phyloP scores from a whole-genome alignment of 2,329 filamentous ascomycete genomes.

The Fusarium floridanum region DNA sequence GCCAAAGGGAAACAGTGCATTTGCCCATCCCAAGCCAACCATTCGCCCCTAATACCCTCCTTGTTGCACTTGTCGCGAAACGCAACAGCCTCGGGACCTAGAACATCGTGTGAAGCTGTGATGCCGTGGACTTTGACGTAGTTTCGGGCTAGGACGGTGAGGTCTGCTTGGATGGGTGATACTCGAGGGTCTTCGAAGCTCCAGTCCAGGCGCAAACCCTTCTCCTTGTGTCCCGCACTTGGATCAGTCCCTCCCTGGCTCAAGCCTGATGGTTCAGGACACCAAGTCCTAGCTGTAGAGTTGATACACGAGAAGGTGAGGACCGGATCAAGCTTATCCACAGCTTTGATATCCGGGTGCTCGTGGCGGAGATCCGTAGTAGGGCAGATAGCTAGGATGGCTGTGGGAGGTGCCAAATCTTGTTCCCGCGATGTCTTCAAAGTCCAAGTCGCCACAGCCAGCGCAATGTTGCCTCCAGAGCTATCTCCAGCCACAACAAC shows the following conservation, averaged over 20 bases:
- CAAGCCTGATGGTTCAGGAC: constrained; percentile 6
- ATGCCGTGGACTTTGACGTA: constrained; percentile 65
- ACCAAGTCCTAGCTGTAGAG: constrained; percentile 45
- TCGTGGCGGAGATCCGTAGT: constrained; percentile 54
- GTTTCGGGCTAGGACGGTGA: constrained; percentile 46
- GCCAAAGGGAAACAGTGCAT: constrained; percentile 72
- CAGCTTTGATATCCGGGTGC: constrained; percentile 26
- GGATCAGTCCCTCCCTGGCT: neutral
- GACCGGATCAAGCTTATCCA: constrained; percentile 43
- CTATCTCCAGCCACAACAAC: constrained; percentile 67
- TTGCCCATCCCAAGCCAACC: constrained; percentile 70
- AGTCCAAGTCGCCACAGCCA: constrained; percentile 52
- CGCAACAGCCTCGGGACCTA: constrained; percentile 63
- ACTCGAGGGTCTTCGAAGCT: constrained; percentile 56
- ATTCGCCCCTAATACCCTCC: constrained; percentile 61
- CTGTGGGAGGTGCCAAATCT: constrained; percentile 50
- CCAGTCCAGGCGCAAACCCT: constrained; percentile 26
- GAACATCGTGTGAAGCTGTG: constrained; percentile 64
- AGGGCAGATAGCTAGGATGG: constrained; percentile 57
- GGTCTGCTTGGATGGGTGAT: constrained; percentile 61
- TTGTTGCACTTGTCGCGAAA: constrained; percentile 61
- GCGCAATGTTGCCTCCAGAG: constrained; percentile 66
- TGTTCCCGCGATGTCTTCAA: constrained; percentile 47
- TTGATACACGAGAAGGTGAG: constrained; percentile 37
- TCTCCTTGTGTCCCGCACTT: neutral